Base-by-base conservation (phyloP, 331 rosid species). In the Saraca asoca region DNA sequence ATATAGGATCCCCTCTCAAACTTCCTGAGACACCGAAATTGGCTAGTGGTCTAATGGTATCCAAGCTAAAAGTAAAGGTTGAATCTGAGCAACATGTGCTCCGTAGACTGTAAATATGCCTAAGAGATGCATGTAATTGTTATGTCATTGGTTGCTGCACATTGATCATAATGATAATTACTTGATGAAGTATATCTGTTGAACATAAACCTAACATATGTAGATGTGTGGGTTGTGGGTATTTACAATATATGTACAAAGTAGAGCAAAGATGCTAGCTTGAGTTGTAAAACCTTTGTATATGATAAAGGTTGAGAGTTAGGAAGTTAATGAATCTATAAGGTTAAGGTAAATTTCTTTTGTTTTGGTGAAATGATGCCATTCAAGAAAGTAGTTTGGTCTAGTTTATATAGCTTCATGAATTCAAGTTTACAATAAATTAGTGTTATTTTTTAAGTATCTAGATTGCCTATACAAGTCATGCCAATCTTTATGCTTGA, bases 41-140 rank as follows among this genome's bases (percentile, higher is more conserved):
- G 64, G 84, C 80, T 3, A 85, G 87, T 71, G 97, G 97, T 77
- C 96, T 91, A 24, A 94, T 90, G 85, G 82, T 70, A 55, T 94
- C 95, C 35, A 97, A 94, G 85, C 79, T 90, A 72, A 94, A 75
- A 86, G 96, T 97, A 54, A 88, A 83, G 75, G 83, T 88, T 46
- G 98, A 94, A 74, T 90, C 96, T 37, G 97, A 94, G 85, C 99
- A 94, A 82, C 95, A 88, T 85, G 95, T 96, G 24, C 95, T 94
- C 52, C 95, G 99, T 19, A 92, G 99, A 73, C 68, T 94, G 82
- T 88, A 95, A 51, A 94, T 94, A 97, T 94, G 99, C 81, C 96
- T 94, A 54, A 86, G 99, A 83, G 99, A 94, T 86, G 57, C 90
- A 70, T 94, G 99, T 85, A 94, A 94, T 73, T 81, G 99, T 97